Conservation (phyloP, 352 stramenopile species). For the Globisporangium carolinianum region DNA sequence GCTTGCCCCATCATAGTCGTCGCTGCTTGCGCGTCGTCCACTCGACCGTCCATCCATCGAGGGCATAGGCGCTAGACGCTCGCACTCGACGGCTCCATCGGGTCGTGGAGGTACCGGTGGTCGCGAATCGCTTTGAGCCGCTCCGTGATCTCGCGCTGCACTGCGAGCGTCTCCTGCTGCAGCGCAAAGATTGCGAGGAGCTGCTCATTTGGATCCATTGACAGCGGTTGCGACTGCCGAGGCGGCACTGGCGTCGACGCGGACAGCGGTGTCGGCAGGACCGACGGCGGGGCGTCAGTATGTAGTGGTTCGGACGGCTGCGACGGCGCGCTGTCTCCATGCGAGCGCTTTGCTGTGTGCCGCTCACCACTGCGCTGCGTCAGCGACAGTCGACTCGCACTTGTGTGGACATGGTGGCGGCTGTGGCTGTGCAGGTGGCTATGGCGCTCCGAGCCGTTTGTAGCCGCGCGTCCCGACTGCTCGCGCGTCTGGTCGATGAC, state of each 20-base stretch:
- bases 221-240: neutral
- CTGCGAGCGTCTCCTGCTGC: conserved; percentile 42
- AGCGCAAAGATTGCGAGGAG: conserved; percentile 45
- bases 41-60: too few relatives aligned
- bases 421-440: conserved; percentile 10
- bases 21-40: too few relatives aligned
- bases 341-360: conserved; percentile 2
- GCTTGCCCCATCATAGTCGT: too few relatives aligned
- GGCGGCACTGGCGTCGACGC: neutral
- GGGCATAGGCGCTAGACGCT: conserved; percentile 28
- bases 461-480: conserved; percentile 16
- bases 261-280: neutral
- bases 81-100: conserved; percentile 50
- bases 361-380: neutral
- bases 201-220: conserved; percentile 27
- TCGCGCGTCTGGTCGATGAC: conserved; percentile 49
- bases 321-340: conserved; percentile 8
- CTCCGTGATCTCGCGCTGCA: conserved; percentile 48
- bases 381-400: neutral
- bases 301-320: neutral
- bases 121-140: conserved; percentile 34
- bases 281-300: neutral
- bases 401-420: neutral
- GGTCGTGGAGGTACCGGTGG: conserved; percentile 25
- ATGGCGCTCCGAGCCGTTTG: conserved; percentile 4